Evolutionary conservation across 1,139 yeast genomes (phyloP), one percentile per base, ranked within the genome.

Genomic region (Kurtzmaniella quercitrusa): DNA sequence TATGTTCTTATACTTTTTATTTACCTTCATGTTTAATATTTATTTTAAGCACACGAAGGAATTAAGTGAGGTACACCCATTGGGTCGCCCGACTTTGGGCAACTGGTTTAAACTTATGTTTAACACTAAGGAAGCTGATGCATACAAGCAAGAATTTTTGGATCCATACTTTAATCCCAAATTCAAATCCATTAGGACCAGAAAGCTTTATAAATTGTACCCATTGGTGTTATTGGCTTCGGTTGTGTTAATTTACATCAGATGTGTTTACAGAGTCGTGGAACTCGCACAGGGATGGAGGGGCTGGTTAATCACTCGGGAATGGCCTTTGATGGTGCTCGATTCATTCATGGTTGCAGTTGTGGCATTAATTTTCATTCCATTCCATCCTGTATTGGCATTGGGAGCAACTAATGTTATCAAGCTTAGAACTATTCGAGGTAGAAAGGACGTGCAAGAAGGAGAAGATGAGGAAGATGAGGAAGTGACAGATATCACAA

Each of bases 211-310:
- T 49, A 56, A 61, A 14, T 73, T 63, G 43, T 78, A 78, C 55
- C 80, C 85, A 1, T 46, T 68, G 30, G 82, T 76, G 1, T 60
- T 82, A 15, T 67, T 83, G 0, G 40, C 66, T 8, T 71, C 86
- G 1, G 82, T 84, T 2, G 23, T 82, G 8, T 74, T 78, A 11
- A 73, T 88, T 36, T 85, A 77, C 53, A 73, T 80, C 42, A 79
- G 97, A 61, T 86, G 94, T 59, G 69, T 85, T 33, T 91, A 88
- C 63, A 78, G 97, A 63, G 81, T 88, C 42, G 78, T 81, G 17
- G 97, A 91, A 60, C 72, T 89, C 46, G 69, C 84, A 3, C 78
- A 83, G 54, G 96, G 97, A n/a, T 89, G 89, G 80, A 42, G 54
- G 3, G 95, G 96, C 0, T 75, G 70, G 48, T 68, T 89, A 50